Evolutionary conservation across 176 grass and related monocot genomes (phyloP).

Genomic region (Hordeum marinum): DNA sequence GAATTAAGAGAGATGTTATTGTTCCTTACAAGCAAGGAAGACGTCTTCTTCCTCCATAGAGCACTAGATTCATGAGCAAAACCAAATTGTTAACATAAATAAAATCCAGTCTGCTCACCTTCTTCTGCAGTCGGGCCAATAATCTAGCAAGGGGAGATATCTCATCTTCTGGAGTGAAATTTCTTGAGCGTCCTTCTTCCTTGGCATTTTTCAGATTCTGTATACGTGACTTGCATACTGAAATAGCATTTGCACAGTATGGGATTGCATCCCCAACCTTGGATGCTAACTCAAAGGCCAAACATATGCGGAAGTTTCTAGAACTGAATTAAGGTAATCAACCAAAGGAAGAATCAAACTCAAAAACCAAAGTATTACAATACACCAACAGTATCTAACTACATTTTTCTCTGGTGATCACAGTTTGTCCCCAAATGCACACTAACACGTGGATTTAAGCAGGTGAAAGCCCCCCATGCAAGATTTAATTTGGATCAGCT

Average conservation of each 20-base stretch:
- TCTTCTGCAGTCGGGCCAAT: slow-evolving; percentile 58
- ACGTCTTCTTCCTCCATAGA: background rate
- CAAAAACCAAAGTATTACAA: background rate
- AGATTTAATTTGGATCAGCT: background rate
- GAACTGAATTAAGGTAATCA: slow-evolving; percentile 34
- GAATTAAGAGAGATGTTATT: background rate
- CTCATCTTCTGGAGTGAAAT: too few species aligned
- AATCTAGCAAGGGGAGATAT: too few species aligned
- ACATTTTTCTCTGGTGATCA: background rate
- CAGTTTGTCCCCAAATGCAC: background rate
- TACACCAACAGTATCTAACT: too few species aligned
- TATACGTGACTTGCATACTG: slow-evolving; percentile 70
- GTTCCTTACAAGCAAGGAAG: background rate
- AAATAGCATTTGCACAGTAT: slow-evolving; percentile 69
- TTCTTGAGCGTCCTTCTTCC: too few species aligned
- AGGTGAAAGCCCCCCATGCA: background rate
- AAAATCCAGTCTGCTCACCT: slow-evolving; percentile 40
- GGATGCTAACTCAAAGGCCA: slow-evolving; percentile 51
- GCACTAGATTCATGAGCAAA: background rate
- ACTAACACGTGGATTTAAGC: background rate
- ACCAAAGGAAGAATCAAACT: background rate
- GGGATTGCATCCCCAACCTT: slow-evolving; percentile 65
- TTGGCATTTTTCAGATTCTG: slow-evolving; percentile 39
- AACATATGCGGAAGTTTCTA: slow-evolving; percentile 86
- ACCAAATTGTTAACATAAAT: background rate